Percentiles rank a stretch among this genome's conserved stretches.
Conservation (phyloP, 2,329 filamentous ascomycete species). For the Fonsecaea monophora region DNA sequence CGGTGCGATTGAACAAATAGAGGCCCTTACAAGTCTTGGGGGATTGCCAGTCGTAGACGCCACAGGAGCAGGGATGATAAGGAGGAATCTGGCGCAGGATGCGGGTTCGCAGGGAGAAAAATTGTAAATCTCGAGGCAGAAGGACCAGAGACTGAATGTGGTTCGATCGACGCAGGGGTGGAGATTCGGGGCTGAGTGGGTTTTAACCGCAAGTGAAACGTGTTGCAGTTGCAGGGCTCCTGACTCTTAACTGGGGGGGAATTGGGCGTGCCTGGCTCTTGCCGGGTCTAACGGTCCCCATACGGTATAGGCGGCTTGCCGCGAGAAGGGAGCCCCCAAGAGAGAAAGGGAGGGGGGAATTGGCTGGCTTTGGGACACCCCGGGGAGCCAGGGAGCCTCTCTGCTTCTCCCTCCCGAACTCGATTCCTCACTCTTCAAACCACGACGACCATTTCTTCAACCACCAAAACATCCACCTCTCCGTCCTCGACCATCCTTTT, state of each 20-base stretch:
- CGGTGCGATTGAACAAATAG: slow-evolving; percentile 12
- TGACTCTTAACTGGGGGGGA: neutral
- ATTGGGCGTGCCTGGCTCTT: neutral
- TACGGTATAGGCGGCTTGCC: slow-evolving; percentile 16
- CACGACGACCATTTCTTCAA: slow-evolving; percentile 14
- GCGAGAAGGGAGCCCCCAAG: slow-evolving; percentile 6
- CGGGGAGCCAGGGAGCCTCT: slow-evolving; percentile 1
- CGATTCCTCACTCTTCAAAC: slow-evolving; percentile 28
- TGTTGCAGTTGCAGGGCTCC: slow-evolving; percentile 25
- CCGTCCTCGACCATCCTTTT: neutral
- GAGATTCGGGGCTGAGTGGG: slow-evolving; percentile 8
- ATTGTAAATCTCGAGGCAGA: slow-evolving; percentile 33
- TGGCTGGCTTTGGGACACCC: slow-evolving; percentile 2
- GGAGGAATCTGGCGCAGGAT: slow-evolving; percentile 2
- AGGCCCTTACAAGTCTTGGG: slow-evolving; percentile 4
- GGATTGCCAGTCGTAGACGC: slow-evolving; percentile 1
- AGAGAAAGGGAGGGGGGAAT: slow-evolving; percentile 1
- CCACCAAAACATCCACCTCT: slow-evolving; percentile 17
- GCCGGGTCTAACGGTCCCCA: slow-evolving; percentile 3
- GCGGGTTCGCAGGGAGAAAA: slow-evolving; percentile 4
- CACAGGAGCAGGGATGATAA: slow-evolving; percentile 8
- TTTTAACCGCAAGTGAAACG: slow-evolving; percentile 28
- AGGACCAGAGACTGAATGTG: slow-evolving; percentile 17
- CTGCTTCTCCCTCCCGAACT: slow-evolving; percentile 28
- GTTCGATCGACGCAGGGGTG: slow-evolving; percentile 14